Base-by-base conservation (phyloP, 139 green algal species). In the Auxenochlorella protothecoides region DNA sequence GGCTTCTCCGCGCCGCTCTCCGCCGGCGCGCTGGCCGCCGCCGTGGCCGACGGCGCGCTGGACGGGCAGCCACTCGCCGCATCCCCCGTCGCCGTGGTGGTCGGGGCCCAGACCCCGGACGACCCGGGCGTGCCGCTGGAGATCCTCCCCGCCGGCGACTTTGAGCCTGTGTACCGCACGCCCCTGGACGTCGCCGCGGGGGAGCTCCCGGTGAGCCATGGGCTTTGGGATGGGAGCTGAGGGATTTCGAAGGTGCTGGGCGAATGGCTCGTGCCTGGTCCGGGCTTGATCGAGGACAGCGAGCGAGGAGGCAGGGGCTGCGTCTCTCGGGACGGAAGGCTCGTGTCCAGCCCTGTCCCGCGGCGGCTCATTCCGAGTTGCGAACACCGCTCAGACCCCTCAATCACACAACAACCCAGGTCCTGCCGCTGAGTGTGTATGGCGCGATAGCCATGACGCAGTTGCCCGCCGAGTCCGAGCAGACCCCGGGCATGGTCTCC, bases 121-220 rank as follows among this genome's bases (percentile, higher is more conserved):
- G 27, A 44, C 27, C 7, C 65, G 3, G 73, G 15, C 5, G 74
- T 96, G 2, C 91, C 91, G 0, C 79, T 97, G 64, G 91, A 97
- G 72, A 93, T 92, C 52, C 71, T 96, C 11, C 82, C 88, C 3
- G 62, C 72, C 4, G 91, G 90, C 6, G 77, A 92, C 68, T 96
- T 93, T 63, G 89, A 94, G 57, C 90, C 90, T 3, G 55, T 91
- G 11, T 96, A 96, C 78, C 77, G 88, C 3, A 68, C 80, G 9
- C 80, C 80, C 4, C 76, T 96, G 59, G 89, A 95, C 57, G 89
- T 96, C 3, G 76, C 84, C 68, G 59, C n/a, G 16, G 90, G 89
- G 2, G 90, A 96, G 79, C 78, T 91, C 69, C 90, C 90, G 1
- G 81, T 67, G 44, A 67, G 27, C 27, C 27, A 44, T 44, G 27